Base-by-base conservation (phyloP, 805 yeast genomes). In the Metschnikowia peoriensis region DNA sequence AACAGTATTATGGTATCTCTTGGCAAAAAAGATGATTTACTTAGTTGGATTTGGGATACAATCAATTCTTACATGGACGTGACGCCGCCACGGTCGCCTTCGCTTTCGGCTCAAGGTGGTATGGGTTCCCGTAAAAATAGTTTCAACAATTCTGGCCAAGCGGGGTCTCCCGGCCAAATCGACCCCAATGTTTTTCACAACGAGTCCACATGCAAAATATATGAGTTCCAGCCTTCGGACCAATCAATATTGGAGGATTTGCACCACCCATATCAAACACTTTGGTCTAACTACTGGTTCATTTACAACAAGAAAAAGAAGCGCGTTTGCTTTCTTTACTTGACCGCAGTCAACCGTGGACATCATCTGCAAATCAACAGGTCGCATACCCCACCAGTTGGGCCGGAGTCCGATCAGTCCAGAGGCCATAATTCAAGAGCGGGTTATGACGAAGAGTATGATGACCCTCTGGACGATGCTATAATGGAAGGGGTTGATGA, bases 261-360 rank as follows among this genome's bases (percentile, higher is more conserved):
- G 49, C 72, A 71, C 46, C 70, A 72, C 53, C 79, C 79, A 1
- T 73, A 73, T 55, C 78, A 75, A 59, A 72, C 78, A 1, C 68
- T 75, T 73, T 89, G 94, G 94, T 82, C 88, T 27, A 74, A 85
- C 65, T 89, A 89, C 80, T 93, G 96, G 86, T 94, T 94, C 67
- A 83, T 93, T 43, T 91, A 88, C 71, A 94, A 91, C 72, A 93
- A 90, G 70, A 87, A 89, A 64, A 82, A 88, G 71, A 93, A 93
- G 71, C 81, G 98, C 57, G 98, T 94, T 2, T 90, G 96, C 1
- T 93, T 87, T 66, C 67, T 94, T 15, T 88, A 89, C 61, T 72
- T 94, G 56, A 84, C 83, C 3, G 79, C 77, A 1, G 69, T 75
- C 50, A 75, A 75, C 51, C 70, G 71, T 44, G 59, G 71, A 12